phyloP scores from a whole-genome alignment of 192 early-diverging fungal genomes.

The Coemansia sp. region DNA sequence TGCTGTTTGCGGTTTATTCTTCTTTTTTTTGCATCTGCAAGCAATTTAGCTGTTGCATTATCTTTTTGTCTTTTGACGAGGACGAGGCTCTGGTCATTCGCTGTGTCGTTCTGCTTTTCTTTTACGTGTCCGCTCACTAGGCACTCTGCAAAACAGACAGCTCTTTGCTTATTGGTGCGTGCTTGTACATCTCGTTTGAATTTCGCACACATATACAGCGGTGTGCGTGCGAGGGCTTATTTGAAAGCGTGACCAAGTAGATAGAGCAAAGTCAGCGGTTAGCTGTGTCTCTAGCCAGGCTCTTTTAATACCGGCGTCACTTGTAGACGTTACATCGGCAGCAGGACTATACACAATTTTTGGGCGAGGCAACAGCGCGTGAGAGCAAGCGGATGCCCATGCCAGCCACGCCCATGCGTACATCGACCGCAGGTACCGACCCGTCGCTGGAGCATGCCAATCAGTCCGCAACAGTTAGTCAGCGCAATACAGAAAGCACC shows the following conservation, averaged over 20 bases:
- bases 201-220: background rate
- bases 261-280: background rate
- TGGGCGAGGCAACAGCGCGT: background rate
- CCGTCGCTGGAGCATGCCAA: conserved; percentile 15
- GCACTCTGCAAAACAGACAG: background rate
- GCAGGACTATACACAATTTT: background rate
- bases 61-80: background rate
- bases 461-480: conserved; percentile 1
- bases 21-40: conserved; percentile 12
- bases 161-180: background rate
- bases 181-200: conserved; percentile 6
- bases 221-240: background rate
- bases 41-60: conserved; percentile 10
- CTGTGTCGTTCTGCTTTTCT: background rate
- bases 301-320: background rate
- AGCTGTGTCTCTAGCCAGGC: background rate
- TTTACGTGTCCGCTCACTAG: background rate
- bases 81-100: background rate
- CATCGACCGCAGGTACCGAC: conserved; percentile 22
- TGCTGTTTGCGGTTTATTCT: conserved; percentile 5
- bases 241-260: background rate
- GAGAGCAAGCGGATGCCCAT: background rate
- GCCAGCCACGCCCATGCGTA: conserved; percentile 19
- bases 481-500: conserved; percentile 5
- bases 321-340: background rate